Conservation (phyloP, 768 basidiomycete genomes). For the Mycena metata region DNA sequence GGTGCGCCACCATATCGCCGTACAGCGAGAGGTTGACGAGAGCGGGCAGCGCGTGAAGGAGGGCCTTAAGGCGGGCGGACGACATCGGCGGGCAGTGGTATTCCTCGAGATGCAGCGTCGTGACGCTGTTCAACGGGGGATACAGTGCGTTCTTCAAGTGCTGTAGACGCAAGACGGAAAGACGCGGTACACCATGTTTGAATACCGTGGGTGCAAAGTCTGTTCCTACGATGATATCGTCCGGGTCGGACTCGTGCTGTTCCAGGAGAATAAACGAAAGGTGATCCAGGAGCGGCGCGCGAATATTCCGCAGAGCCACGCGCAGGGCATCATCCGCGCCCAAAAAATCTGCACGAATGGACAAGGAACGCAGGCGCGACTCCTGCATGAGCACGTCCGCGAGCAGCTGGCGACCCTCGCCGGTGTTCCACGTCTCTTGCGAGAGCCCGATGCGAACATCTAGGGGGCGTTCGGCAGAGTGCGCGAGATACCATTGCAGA, state of each 20-base stretch:
- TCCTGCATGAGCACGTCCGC: constrained; percentile 21
- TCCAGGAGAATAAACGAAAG: constrained; percentile 32
- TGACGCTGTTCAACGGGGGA: constrained; percentile 39
- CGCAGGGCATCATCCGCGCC: constrained; percentile 17
- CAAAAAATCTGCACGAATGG: constrained; percentile 28
- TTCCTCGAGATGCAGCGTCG: constrained; percentile 53
- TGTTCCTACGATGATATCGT: not conserved
- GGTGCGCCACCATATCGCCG: constrained; percentile 39
- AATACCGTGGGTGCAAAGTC: constrained; percentile 37
- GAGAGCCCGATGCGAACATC: constrained; percentile 48
- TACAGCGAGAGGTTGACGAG: constrained; percentile 51
- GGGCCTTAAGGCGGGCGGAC: constrained; percentile 42
- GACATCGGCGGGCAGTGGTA: constrained; percentile 41
- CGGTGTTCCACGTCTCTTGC: constrained; percentile 20
- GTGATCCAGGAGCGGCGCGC: constrained; percentile 26
- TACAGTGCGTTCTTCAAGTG: constrained; percentile 12
- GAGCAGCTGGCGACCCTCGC: constrained; percentile 21
- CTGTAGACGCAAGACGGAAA: constrained; percentile 49
- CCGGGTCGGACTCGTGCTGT: not conserved
- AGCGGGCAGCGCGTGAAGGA: constrained; percentile 48
- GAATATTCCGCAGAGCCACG: not conserved
- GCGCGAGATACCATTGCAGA: constrained; percentile 46
- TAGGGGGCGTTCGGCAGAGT: constrained; percentile 49
- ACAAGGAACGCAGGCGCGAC: constrained; percentile 27
- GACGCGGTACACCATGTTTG: constrained; percentile 46